Evolutionary conservation across 1,284 basidiomycete genomes (phyloP).

Genomic region (Pseudozyma tsukubaensis): DNA sequence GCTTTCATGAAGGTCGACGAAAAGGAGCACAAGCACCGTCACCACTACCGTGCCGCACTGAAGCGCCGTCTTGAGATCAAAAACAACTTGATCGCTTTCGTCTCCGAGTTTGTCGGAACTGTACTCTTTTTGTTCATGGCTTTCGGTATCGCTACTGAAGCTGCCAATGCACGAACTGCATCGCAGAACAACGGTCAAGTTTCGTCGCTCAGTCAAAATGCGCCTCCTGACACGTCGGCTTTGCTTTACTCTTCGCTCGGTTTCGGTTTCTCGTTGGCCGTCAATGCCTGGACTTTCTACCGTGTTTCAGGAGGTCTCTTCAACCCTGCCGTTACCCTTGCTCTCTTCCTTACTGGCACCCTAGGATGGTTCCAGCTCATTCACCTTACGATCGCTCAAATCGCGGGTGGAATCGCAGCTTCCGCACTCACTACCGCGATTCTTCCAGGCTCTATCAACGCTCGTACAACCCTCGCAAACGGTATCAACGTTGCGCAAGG

Average conservation of each 20-base stretch:
- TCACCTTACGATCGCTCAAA: slow-evolving; percentile 70
- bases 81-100: slow-evolving; percentile 71
- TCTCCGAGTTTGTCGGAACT: slow-evolving; percentile 72
- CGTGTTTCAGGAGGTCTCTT: slow-evolving; percentile 56
- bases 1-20: slow-evolving; percentile 50
- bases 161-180: slow-evolving; percentile 27
- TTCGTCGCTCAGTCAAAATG: slow-evolving; percentile 35
- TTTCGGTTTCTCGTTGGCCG: slow-evolving; percentile 71
- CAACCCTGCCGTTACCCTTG: slow-evolving; percentile 71
- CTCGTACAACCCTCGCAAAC: slow-evolving; percentile 68
- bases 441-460: slow-evolving; percentile 69
- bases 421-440: slow-evolving; percentile 70
- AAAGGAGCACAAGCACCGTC: slow-evolving; percentile 43
- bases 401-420: slow-evolving; percentile 71
- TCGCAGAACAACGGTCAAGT: slow-evolving; percentile 21
- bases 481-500: slow-evolving; percentile 62
- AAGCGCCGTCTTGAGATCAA: slow-evolving; percentile 71
- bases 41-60: slow-evolving; percentile 44
- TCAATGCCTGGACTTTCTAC: slow-evolving; percentile 54
- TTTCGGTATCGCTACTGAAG: slow-evolving; percentile 56
- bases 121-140: slow-evolving; percentile 67
- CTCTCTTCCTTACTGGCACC: slow-evolving; percentile 70
- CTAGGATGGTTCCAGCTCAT: slow-evolving; percentile 69
- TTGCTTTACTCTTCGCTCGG: slow-evolving; percentile 71
- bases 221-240: slow-evolving; percentile 52